phyloP scores from a whole-genome alignment of 2,329 filamentous ascomycete species.

The Stagonosporopsis chrysanthemi region DNA sequence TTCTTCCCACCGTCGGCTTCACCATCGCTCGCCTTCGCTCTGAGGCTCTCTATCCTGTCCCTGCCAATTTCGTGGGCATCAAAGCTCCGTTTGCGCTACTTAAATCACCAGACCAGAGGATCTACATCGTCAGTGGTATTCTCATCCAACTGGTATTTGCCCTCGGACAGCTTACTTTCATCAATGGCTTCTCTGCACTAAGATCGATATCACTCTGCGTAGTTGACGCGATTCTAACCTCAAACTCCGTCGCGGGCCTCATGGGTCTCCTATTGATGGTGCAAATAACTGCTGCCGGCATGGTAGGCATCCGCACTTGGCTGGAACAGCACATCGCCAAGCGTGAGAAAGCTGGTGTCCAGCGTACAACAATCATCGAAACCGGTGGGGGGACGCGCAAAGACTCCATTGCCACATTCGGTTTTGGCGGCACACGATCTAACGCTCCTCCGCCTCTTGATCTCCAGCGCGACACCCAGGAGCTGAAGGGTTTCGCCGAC shows the following conservation, averaged over 20 bases:
- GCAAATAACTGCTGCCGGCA: conserved; percentile 30
- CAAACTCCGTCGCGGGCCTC: conserved; percentile 23
- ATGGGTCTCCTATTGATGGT: conserved; percentile 29
- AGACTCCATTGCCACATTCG: conserved; percentile 31
- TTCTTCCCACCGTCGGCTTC: conserved; percentile 28
- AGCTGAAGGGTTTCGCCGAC: conserved; percentile 32
- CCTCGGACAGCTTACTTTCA: conserved; percentile 31
- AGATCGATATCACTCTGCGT: conserved; percentile 37
- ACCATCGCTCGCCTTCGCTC: conserved; percentile 34
- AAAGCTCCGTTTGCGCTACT: conserved; percentile 32
- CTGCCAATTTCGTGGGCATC: conserved; percentile 28
- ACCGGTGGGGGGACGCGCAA: conserved; percentile 4
- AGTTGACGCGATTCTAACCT: conserved; percentile 37
- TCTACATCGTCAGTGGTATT: conserved; percentile 33
- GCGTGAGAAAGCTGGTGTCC: conserved; percentile 8
- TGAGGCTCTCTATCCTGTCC: conserved; percentile 25
- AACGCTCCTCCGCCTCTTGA: conserved; percentile 13
- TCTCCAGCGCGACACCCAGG: conserved; percentile 24
- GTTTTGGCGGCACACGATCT: conserved; percentile 29
- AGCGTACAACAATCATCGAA: conserved; percentile 4
- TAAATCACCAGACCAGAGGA: conserved; percentile 30
- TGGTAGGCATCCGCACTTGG: conserved; percentile 33
- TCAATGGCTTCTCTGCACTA: conserved; percentile 33
- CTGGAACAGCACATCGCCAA: conserved; percentile 40
- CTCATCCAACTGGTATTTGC: conserved; percentile 28